Conservation (phyloP, 495 filamentous ascomycete species). For the Xylaria grammica region DNA sequence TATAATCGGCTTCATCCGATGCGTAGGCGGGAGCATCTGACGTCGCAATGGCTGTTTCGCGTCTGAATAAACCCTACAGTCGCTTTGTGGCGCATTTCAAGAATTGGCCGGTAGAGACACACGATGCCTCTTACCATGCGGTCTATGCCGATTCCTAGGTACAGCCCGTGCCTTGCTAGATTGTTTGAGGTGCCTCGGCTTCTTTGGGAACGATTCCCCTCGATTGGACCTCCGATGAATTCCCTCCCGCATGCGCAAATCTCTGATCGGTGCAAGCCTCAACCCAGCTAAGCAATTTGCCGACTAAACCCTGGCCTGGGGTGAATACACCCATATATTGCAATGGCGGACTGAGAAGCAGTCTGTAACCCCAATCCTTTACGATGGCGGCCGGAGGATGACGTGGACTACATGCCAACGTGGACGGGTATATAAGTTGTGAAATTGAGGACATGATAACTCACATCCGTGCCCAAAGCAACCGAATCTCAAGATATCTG, state of each 20-base stretch:
- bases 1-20: neutral
- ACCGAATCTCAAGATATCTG: constrained; percentile 11
- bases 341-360: neutral
- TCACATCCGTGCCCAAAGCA: constrained; percentile 23
- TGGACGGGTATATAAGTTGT: constrained; percentile 5
- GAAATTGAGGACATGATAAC: constrained; percentile 19
- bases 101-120: neutral
- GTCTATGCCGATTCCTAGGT: constrained; percentile 11
- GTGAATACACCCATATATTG: neutral
- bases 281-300: neutral
- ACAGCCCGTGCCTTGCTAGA: neutral
- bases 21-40: constrained; percentile 6
- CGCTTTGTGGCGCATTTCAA: neutral
- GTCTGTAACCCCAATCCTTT: neutral
- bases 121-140: constrained; percentile 2
- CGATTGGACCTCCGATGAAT: neutral
- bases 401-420: constrained; percentile 21
- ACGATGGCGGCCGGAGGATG: neutral
- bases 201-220: neutral
- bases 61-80: constrained; percentile 11
- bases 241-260: neutral
- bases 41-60: constrained; percentile 11
- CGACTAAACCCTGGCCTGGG: neutral
- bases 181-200: neutral
- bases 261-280: neutral